These are phyloP conservation scores for Solanum chaucha DNA, from an alignment of 257 asterid species.

Conservation along the genomic window DNA sequence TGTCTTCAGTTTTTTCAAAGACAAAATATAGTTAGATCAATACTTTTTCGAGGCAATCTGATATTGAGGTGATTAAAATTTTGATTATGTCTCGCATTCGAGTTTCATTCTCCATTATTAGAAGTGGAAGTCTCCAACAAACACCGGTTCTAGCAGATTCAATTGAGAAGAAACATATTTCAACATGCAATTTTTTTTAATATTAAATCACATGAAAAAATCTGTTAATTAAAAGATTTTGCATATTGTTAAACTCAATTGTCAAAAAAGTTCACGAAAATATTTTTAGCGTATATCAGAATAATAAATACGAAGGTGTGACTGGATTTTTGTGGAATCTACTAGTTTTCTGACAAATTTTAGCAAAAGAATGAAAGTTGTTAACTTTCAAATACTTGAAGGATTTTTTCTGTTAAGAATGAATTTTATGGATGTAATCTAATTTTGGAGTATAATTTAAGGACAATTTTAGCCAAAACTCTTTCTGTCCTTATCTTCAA, in stretches of 20 bases:
- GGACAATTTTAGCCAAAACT: no score
- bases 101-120: no score
- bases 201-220: neutral
- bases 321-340: neutral
- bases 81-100: no score
- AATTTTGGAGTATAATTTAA: no score
- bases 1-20: neutral
- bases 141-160: neutral
- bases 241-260: neutral
- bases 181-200: accelerated
- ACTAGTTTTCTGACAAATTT: no score
- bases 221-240: no score
- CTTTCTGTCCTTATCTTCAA: no score
- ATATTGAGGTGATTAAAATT: no score
- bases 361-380: neutral
- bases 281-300: neutral
- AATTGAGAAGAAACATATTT: no score
- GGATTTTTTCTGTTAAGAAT: no score
- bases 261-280: neutral
- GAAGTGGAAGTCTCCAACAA: neutral
- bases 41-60: neutral
- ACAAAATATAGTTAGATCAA: neutral
- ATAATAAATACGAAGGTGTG: no score
- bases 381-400: neutral
- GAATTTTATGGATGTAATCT: no score